A percentile compares a stretch with the other conserved stretches of the same genome.
Evolutionary conservation across 2,329 filamentous ascomycete genomes (phyloP).

Genomic region (Ophiostoma ips): DNA sequence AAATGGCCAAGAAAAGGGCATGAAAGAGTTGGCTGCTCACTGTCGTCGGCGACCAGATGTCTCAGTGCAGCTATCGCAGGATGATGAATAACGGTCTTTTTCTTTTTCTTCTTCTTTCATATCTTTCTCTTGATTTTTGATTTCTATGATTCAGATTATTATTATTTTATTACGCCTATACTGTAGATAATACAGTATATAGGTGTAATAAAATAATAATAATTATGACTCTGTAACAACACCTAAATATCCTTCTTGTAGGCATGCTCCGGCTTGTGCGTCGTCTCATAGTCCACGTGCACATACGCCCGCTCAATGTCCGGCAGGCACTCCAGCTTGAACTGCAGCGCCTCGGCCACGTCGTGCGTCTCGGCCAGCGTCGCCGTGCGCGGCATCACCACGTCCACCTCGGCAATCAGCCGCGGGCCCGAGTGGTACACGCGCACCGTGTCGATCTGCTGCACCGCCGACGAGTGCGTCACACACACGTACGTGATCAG

Average conservation of each 20-base stretch:
- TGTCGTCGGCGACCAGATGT: too few species aligned
- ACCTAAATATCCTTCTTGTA: conserved; percentile 48
- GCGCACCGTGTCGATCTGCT: conserved; percentile 85
- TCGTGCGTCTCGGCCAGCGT: conserved; percentile 74
- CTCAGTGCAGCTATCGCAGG: too few species aligned
- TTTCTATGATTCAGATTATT: too few species aligned
- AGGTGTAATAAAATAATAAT: too few species aligned
- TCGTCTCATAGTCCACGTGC: conserved; percentile 94
- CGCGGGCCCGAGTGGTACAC: conserved; percentile 83
- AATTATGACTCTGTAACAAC: too few species aligned
- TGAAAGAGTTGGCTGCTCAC: too few species aligned
- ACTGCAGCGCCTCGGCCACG: conserved; percentile 84
- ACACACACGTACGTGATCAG: conserved; percentile 94
- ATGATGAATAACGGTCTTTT: too few species aligned
- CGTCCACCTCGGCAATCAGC: conserved; percentile 87
- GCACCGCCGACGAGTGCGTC: conserved; percentile 72
- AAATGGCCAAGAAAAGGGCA: too few species aligned
- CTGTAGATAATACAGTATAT: too few species aligned
- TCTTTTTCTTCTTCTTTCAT: too few species aligned
- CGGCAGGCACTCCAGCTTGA: conserved; percentile 82
- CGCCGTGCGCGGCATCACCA: conserved; percentile 73
- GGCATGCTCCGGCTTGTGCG: conserved; percentile 75
- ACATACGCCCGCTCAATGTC: conserved; percentile 91
- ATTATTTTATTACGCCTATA: too few species aligned
- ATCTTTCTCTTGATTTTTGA: too few species aligned